Evolutionary conservation across 345 rosid genomes (phyloP), one percentile per base, ranked within the genome.

Genomic region (Eucalyptus camaldulensis): DNA sequence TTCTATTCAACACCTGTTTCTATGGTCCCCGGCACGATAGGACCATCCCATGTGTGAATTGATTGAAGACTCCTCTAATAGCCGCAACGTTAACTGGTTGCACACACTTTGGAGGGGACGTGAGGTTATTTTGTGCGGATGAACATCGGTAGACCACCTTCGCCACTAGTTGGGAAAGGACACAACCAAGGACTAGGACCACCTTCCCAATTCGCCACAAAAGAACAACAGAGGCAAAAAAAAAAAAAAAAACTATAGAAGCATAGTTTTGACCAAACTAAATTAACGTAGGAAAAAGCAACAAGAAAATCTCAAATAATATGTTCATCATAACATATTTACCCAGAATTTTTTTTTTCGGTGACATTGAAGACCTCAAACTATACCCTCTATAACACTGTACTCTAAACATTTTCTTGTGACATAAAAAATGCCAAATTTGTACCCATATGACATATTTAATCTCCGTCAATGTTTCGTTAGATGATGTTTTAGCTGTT

Each of bases 311-410:
- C 58, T 53, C 58, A 53, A 53, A 53, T 2, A 8, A 53, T 53
- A 53, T 53, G 58, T 19, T 5, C 24, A 0, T 19, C 58, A 8
- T 22, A 6, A 22, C 27, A 56, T 24, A 22, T 56, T 22, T 56
- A 56, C 1, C 0, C 0, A 0, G 29, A 22, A 56, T 22, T 24
- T 10, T 45, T 4, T 17, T 9, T 56, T 56, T 3, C 15, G 0
- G 50, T 49, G 50, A 49, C 19, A 51, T 51, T 2, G 8, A 51
- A 51, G 1, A 51, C 19, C 19, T 6, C 17, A 6, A 51, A 51
- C 21, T 16, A 51, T 51, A 51, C 54, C 21, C 3, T 14, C 0
- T 15, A 0, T 15, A 7, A 16, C 54, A 51, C 50, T 49, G 12
- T 51, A 51, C 54, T 6, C 1, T 51, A 51, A 51, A 51, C 3